Percentiles rank a stretch among this genome's conserved stretches.
These are phyloP conservation scores for Dissophora globulifera DNA, from an alignment of 192 early-diverging fungal species.

Conservation along the genomic window DNA sequence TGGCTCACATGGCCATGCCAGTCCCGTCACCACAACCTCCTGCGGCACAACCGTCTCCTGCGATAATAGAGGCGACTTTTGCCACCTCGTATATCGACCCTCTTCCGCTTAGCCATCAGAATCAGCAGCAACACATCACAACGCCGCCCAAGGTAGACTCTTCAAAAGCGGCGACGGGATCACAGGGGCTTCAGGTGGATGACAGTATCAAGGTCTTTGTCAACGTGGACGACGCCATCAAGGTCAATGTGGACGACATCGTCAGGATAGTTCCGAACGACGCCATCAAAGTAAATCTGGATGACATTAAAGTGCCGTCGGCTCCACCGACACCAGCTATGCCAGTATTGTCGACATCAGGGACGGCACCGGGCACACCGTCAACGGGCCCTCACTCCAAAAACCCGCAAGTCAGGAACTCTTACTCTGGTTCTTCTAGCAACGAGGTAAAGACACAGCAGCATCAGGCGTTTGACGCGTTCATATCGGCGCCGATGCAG, in stretches of 20 bases:
- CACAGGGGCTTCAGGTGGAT: not conserved
- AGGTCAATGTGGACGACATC: constrained; percentile 1
- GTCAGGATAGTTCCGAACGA: no score
- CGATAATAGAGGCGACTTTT: not conserved
- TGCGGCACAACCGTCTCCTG: not conserved
- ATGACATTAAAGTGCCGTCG: constrained; percentile 27
- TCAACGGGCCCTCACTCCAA: not conserved
- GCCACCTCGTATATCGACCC: no score
- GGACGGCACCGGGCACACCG: not conserved
- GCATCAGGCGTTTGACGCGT: no score
- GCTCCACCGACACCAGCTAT: constrained; percentile 6
- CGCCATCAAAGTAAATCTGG: constrained; percentile 32
- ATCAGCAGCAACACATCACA: constrained; percentile 17
- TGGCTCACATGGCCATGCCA: constrained; percentile 13
- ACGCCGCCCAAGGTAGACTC: constrained; percentile 4
- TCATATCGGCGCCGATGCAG: constrained; percentile 2
- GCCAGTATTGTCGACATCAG: not conserved
- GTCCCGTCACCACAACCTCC: constrained; percentile 13
- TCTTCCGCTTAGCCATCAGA: constrained; percentile 4
- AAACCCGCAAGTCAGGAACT: constrained; percentile 36
- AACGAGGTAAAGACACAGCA: not conserved
- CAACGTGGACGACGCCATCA: constrained; percentile 4
- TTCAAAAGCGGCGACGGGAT: not conserved
- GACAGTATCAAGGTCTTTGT: not conserved
- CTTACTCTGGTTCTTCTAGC: not conserved